A percentile compares a stretch with the other conserved stretches of the same genome.
Evolutionary conservation across 2,329 filamentous ascomycete genomes (phyloP).

Genomic region (Graphiopsis chlorocephala): DNA sequence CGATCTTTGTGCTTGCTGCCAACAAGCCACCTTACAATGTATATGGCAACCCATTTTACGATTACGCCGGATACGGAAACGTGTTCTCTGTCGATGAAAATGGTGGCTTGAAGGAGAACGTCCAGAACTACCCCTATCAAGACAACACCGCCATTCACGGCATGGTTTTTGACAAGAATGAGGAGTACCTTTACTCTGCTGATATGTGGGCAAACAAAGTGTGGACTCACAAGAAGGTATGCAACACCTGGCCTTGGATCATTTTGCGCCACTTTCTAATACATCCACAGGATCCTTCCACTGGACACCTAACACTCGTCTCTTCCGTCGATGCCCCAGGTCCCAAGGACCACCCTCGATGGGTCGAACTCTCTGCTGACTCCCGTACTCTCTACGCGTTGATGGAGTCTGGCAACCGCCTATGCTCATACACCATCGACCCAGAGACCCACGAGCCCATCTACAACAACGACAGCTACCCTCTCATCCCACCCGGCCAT

Average conservation of each 20-base stretch:
- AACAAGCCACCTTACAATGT: conserved; percentile 74
- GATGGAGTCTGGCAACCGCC: conserved; percentile 84
- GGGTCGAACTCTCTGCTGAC: conserved; percentile 79
- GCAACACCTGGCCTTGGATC: background rate
- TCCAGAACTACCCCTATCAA: conserved; percentile 72
- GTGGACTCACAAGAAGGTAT: conserved; percentile 73
- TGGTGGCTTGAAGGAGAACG: conserved; percentile 61
- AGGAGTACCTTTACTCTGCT: conserved; percentile 75
- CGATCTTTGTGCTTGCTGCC: conserved; percentile 83
- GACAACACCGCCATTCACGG: conserved; percentile 71
- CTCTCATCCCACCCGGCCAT: conserved; percentile 74
- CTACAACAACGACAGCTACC: conserved; percentile 73
- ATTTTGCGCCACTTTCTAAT: background rate
- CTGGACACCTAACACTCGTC: conserved; percentile 65
- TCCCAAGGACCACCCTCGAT: conserved; percentile 74
- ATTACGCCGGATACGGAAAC: conserved; percentile 77
- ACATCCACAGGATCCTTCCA: conserved; percentile 42
- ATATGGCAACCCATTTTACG: conserved; percentile 89
- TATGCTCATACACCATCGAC: conserved; percentile 80
- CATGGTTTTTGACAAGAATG: conserved; percentile 74
- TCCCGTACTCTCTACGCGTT: conserved; percentile 79
- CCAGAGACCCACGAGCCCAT: conserved; percentile 69
- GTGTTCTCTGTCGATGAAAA: conserved; percentile 60
- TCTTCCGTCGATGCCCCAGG: conserved; percentile 71
- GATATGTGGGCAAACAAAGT: conserved; percentile 76